A percentile compares a stretch with the other conserved stretches of the same genome.
Evolutionary conservation across 306 rosid species (phyloP).

Genomic region (Urtica urens): DNA sequence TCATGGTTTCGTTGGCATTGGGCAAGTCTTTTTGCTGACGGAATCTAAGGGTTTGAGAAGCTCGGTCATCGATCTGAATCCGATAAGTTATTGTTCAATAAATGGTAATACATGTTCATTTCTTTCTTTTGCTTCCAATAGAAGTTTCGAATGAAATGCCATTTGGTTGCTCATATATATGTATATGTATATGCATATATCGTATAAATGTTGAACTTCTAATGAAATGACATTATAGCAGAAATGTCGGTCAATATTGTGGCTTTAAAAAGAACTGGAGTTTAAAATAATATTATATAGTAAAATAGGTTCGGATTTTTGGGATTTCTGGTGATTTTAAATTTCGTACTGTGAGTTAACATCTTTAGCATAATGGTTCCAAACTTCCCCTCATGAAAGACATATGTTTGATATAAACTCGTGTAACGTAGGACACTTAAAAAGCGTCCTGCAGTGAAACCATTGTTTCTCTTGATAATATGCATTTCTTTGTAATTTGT

Average conservation of each 20-base stretch:
- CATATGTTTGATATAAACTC: not conserved
- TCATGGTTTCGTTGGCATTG: slow-evolving; percentile 23
- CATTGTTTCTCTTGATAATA: not conserved
- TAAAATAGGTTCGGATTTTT: not conserved
- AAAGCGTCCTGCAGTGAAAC: not conserved
- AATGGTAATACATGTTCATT: slow-evolving; percentile 36
- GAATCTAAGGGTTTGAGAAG: slow-evolving; percentile 33
- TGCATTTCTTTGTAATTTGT: too few relatives aligned
- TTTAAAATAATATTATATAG: slow-evolving; percentile 4
- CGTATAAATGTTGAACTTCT: not conserved
- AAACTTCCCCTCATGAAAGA: too few relatives aligned
- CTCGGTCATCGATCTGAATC: slow-evolving; percentile 28
- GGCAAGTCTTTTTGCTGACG: slow-evolving; percentile 23
- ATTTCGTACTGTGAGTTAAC: too few relatives aligned
- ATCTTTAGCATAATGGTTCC: too few relatives aligned
- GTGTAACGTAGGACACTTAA: not conserved
- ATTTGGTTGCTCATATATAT: not conserved
- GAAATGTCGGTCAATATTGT: slow-evolving; percentile 4
- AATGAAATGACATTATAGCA: not conserved
- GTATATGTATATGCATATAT: too few relatives aligned
- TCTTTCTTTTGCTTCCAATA: slow-evolving; percentile 9
- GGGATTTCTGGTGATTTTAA: too few relatives aligned
- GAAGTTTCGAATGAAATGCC: not conserved
- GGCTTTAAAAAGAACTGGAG: not conserved
- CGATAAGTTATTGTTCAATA: slow-evolving; percentile 11